Percentiles rank a stretch among this genome's conserved stretches.
These are phyloP conservation scores for Aphanocladium album DNA, from an alignment of 2,329 filamentous ascomycete genomes.

Conservation along the genomic window DNA sequence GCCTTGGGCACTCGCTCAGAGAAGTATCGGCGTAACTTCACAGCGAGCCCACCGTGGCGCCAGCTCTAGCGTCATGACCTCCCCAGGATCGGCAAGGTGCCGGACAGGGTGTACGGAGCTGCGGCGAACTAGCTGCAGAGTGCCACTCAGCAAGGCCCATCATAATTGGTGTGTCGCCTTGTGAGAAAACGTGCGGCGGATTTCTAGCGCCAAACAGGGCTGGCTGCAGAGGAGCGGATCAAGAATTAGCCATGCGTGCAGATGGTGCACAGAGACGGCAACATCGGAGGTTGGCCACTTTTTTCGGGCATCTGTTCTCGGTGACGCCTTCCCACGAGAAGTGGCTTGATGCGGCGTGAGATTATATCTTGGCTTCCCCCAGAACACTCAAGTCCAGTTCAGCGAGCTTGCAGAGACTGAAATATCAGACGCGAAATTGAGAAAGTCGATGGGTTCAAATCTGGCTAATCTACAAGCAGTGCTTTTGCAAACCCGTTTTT, in stretches of 20 bases:
- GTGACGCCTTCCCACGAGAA: neutral
- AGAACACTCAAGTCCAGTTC: too few species aligned
- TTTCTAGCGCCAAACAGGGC: neutral
- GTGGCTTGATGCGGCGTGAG: neutral
- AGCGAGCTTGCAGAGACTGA: neutral
- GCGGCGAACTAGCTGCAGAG: neutral
- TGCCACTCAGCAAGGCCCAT: neutral
- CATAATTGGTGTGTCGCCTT: neutral
- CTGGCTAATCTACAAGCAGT: neutral
- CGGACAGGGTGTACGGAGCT: conserved; percentile 9
- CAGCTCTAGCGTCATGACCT: neutral
- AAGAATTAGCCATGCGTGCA: neutral
- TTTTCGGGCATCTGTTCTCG: neutral
- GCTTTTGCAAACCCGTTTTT: neutral
- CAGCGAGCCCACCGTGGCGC: neutral
- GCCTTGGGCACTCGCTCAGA: neutral
- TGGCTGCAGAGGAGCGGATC: neutral
- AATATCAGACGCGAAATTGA: neutral
- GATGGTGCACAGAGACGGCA: neutral
- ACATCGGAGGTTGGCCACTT: neutral
- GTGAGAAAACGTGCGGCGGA: neutral
- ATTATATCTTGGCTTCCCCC: neutral
- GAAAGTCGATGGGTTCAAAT: neutral
- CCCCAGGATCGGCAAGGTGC: neutral
- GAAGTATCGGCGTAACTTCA: neutral